A percentile compares a stretch with the other conserved stretches of the same genome.
Conservation (phyloP, 805 yeast species). For the Saccharomycopsis guyanensis region DNA sequence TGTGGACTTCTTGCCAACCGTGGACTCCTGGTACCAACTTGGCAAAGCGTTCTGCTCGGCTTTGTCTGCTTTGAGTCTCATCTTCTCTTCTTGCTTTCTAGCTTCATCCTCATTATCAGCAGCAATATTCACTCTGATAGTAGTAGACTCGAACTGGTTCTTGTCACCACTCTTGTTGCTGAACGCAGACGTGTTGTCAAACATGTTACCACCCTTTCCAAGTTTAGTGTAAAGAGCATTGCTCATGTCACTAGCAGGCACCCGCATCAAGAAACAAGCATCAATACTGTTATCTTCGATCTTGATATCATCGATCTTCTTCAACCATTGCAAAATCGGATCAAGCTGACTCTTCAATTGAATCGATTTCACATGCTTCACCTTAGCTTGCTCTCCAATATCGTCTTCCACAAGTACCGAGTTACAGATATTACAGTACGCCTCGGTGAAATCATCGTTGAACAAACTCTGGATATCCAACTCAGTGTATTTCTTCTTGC, state of each 20-base stretch:
- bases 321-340: constrained; percentile 76
- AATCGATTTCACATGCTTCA: constrained; percentile 75
- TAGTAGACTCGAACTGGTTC: constrained; percentile 36
- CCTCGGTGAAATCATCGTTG: constrained; percentile 73
- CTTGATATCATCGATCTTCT: constrained; percentile 66
- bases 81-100: constrained; percentile 50
- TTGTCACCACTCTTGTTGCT: constrained; percentile 30
- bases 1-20: constrained; percentile 65
- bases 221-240: constrained; percentile 59
- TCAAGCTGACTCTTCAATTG: constrained; percentile 82
- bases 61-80: constrained; percentile 26
- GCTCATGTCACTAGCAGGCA: constrained; percentile 74
- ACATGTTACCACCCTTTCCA: constrained; percentile 34
- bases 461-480: constrained; percentile 79
- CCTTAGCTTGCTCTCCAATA: constrained; percentile 69
- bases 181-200: constrained; percentile 27
- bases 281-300: constrained; percentile 89
- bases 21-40: constrained; percentile 88
- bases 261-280: constrained; percentile 66
- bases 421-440: constrained; percentile 80
- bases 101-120: constrained; percentile 54
- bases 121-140: constrained; percentile 79
- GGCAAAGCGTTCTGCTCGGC: constrained; percentile 92
- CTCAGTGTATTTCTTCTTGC: constrained; percentile 74
- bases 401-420: constrained; percentile 79